phyloP scores from a whole-genome alignment of 75 land plant genomes.

The Ceratopteris richardii region DNA sequence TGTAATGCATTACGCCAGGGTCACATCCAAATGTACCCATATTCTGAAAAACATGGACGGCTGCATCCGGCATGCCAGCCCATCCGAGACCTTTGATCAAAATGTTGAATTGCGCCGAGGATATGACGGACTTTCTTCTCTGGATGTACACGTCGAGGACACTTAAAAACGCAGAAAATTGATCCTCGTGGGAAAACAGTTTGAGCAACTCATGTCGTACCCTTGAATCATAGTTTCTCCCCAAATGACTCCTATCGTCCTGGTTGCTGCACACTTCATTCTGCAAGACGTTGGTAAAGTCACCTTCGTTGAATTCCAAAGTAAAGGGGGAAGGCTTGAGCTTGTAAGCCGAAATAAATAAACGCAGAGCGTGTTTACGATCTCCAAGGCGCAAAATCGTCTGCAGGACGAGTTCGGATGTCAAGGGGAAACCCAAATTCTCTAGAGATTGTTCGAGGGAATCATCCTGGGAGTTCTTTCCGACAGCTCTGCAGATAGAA shows the following conservation, averaged over 20 bases:
- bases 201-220: not conserved
- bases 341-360: not conserved
- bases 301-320: not conserved
- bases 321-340: not conserved
- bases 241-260: not conserved
- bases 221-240: not conserved
- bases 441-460: not conserved
- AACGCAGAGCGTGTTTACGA: slow-evolving; percentile 1
- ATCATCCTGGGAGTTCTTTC: not conserved
- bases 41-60: slow-evolving; percentile 33
- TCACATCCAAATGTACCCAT: slow-evolving; percentile 49
- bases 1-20: slow-evolving; percentile 40
- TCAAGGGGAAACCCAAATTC: not conserved
- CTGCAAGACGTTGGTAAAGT: too few relatives aligned
- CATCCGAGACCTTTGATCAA: slow-evolving; percentile 42
- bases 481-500: slow-evolving; percentile 1
- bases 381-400: not conserved
- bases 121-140: not conserved
- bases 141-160: not conserved
- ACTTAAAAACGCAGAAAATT: not conserved
- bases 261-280: not conserved
- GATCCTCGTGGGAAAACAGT: not conserved
- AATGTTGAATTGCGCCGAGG: not conserved
- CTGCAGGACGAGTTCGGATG: not conserved
- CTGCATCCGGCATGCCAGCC: slow-evolving; percentile 33